Evolutionary conservation across 2,329 filamentous ascomycete species (phyloP), one percentile per base, ranked within the genome.

Genomic region (Exophiala calicioides): DNA sequence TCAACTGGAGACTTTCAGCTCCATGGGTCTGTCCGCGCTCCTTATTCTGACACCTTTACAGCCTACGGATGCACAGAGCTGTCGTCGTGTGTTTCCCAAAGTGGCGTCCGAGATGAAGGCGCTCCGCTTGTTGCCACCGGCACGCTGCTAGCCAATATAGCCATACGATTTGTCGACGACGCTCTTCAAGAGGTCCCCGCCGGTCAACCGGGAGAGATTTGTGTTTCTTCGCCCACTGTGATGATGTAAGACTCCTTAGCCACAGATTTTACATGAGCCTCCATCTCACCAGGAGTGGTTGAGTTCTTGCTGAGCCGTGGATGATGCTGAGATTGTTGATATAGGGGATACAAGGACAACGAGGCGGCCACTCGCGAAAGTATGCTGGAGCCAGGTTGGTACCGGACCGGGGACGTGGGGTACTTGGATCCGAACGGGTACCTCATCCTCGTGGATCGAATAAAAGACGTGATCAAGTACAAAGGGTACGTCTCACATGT

Each of bases 321-420:
- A 13, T 34, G 18, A 34, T 16, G 4, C 12, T 18, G n/a, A 19
- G 13, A 27, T 39, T 16, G n/a, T n/a, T 2, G 3, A 39, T 16
- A 32, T 21, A 42, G 38, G 38, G 38, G 38, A 3, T 42, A 42
- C 18, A 42, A 42, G 20, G 38, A 42, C 38, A 42, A 42, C 38
- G 26, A 30, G 16, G 20, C 10, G 15, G 38, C 38, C n/a, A 42
- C 38, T 13, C 38, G 20, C 12, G 38, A 42, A 27, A 42, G 38
- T 23, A 18, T 42, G n/a, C 27, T 42, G 16, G 29, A 31, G 20
- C 26, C 26, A 6, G 88, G 88, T 1, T 95, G 83, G 73, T 95
- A 94, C 75, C 90, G 84, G 66, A 95, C 90, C 0, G 90, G 90
- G 2, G 90, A 95, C 60, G 81, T 95, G 19, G 87, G 88, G 4